A percentile compares a stretch with the other conserved stretches of the same genome.
Conservation (phyloP, 2,329 filamentous ascomycete species). For the Trichophyton benhamiae region DNA sequence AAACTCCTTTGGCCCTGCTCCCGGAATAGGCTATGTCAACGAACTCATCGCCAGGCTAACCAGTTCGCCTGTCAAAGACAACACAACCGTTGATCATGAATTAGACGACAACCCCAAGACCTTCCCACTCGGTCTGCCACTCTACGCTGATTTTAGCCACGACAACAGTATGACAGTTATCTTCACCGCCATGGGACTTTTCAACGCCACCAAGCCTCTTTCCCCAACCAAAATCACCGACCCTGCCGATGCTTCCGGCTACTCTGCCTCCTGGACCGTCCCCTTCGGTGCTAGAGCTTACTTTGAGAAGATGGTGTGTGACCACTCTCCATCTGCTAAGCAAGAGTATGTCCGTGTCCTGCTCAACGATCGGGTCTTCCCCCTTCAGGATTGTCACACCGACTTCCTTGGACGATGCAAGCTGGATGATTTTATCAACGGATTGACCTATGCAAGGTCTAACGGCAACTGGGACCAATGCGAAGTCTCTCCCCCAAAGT, state of each 20-base stretch:
- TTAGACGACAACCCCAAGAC: constrained; percentile 54
- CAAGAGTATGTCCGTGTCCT: constrained; percentile 68
- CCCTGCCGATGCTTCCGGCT: constrained; percentile 49
- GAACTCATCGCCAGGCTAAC: constrained; percentile 77
- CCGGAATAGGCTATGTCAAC: constrained; percentile 78
- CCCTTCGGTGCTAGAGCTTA: constrained; percentile 73
- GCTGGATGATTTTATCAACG: constrained; percentile 58
- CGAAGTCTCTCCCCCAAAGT: constrained; percentile 13
- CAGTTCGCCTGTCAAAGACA: constrained; percentile 52
- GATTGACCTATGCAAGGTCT: constrained; percentile 57
- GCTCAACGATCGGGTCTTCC: constrained; percentile 71
- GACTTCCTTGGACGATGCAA: constrained; percentile 61
- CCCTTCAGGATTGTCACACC: constrained; percentile 55
- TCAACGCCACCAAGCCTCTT: constrained; percentile 50
- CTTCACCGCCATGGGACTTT: constrained; percentile 65
- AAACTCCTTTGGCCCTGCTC: constrained; percentile 66
- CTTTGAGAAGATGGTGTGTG: constrained; percentile 74
- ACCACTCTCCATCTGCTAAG: constrained; percentile 17
- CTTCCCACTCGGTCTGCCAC: constrained; percentile 55
- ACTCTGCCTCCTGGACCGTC: constrained; percentile 64
- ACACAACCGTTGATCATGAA: constrained; percentile 65
- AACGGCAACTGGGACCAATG: constrained; percentile 67
- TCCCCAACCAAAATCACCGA: constrained; percentile 39
- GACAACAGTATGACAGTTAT: constrained; percentile 77
- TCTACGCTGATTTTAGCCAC: constrained; percentile 87